phyloP scores from a whole-genome alignment of 2,329 filamentous ascomycete genomes.

The Ceratocystiopsis brevicomis region DNA sequence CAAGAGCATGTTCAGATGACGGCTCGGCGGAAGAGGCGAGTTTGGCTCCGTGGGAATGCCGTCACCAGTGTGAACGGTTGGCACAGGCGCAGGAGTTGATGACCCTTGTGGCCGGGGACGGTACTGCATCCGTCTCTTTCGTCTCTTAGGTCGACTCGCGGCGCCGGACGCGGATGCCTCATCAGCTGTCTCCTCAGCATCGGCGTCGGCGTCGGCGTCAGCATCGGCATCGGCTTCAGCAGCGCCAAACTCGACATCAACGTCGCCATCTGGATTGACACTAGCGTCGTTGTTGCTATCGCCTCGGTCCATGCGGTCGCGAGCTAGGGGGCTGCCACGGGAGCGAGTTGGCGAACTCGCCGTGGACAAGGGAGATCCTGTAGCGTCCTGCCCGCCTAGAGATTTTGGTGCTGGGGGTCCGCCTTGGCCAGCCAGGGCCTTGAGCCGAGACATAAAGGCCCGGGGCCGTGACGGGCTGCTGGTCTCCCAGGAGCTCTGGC shows the following conservation, averaged over 20 bases:
- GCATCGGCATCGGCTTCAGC: not conserved
- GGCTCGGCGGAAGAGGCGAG: constrained; percentile 20
- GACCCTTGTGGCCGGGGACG: constrained; percentile 24
- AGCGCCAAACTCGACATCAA: no score
- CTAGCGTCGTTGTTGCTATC: constrained; percentile 26
- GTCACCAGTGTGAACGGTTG: constrained; percentile 16
- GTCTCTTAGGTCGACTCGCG: constrained; percentile 37
- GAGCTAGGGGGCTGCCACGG: constrained; percentile 18
- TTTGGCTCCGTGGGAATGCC: constrained; percentile 19
- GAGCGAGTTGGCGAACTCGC: constrained; percentile 28
- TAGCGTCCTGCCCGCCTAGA: constrained; percentile 13
- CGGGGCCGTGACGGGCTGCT: constrained; percentile 40
- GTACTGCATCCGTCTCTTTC: constrained; percentile 36
- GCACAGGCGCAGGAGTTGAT: constrained; percentile 26
- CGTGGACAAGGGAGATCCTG: constrained; percentile 21
- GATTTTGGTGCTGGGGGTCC: constrained; percentile 27
- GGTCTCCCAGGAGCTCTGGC: constrained; percentile 48
- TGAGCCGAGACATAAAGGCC: constrained; percentile 62
- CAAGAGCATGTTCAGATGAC: constrained; percentile 36
- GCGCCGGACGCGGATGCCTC: constrained; percentile 37
- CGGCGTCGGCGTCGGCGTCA: constrained; percentile 34
- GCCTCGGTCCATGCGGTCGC: constrained; percentile 19
- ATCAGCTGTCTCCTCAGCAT: constrained; percentile 58
- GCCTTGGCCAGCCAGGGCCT: constrained; percentile 45
- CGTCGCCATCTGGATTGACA: no score